Evolutionary conservation across 2,329 filamentous ascomycete genomes (phyloP).

Genomic region (Coniella lustricola): DNA sequence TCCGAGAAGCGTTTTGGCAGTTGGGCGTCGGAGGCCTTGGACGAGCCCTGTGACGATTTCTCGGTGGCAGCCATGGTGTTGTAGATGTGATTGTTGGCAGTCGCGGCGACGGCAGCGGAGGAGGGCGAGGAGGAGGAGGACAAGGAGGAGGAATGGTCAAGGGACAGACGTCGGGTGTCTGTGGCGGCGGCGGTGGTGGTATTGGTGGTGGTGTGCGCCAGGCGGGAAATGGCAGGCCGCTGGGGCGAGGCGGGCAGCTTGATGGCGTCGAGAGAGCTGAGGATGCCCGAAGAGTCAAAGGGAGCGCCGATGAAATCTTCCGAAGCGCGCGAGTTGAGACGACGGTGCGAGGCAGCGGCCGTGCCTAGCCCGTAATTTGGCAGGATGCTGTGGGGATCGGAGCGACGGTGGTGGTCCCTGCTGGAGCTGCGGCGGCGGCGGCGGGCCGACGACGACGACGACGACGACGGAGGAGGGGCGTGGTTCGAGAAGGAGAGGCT

Average conservation of each 20-base stretch:
- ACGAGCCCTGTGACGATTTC: conserved; percentile 31
- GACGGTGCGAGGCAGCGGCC: conserved; percentile 21
- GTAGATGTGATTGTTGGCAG: conserved; percentile 43
- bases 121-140: too few species aligned
- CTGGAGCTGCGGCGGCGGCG: conserved; percentile 3
- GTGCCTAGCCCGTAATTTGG: conserved; percentile 18
- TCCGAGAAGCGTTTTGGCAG: conserved; percentile 69
- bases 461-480: conserved; percentile 15
- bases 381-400: conserved; percentile 25
- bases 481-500: conserved; percentile 27
- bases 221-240: conserved; percentile 20
- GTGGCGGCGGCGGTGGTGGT: conserved; percentile 28
- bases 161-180: conserved; percentile 33
- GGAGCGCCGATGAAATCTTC: conserved; percentile 59
- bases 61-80: conserved; percentile 42
- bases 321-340: conserved; percentile 38
- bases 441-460: too few species aligned
- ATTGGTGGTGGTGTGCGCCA: conserved; percentile 47
- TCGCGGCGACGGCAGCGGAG: too few species aligned
- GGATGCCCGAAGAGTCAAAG: conserved; percentile 56
- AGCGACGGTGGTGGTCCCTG: conserved; percentile 19
- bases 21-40: conserved; percentile 36
- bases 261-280: conserved; percentile 52
- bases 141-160: conserved; percentile 61
- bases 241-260: conserved; percentile 26